Evolutionary conservation across 352 stramenopile species (phyloP), one percentile per base, ranked within the genome.

Genomic region (Phytopythium boreale): DNA sequence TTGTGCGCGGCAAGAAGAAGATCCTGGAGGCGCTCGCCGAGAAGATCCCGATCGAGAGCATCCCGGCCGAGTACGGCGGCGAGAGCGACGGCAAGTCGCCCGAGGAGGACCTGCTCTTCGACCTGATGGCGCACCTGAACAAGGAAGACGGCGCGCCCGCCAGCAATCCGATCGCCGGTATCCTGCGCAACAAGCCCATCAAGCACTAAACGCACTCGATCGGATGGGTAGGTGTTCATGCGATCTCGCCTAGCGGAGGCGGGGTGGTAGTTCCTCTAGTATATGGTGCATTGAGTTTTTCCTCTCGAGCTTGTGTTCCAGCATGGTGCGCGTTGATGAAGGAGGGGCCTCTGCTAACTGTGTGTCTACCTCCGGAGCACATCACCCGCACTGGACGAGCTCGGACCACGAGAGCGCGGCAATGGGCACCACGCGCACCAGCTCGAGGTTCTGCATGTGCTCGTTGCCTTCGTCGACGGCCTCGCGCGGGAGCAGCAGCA

Each of bases 1-100:
- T 97, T 60, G 76, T 95, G 60, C 82, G 84, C 57, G 82, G 82
- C 24, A 90, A 90, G 71, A 86, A 92, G 69, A 88, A 91, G 57
- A 95, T 93, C 39, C 72, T 91, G 7, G 84, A 93, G 56, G 86
- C 86, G 44, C 72, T 95, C 17, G 77, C 72, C 1, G 76, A 90
- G 58, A 78, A 77, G 61, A 95, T 95, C 59, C 77, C 79, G 4
- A 62, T 85, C 22, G 82, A 92, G 50, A 93, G 90, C 59, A 93
- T 95, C 47, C 86, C 86, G 1, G 82, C 79, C 19, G 86, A 95
- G 69, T 95, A 93, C 44, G 84, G 86, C 39, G 86, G 86, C 49
- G 64, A 70, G 43, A 92, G 82, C 62, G 67, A 76, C 22, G 83
- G 82, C 34, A 87, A 76, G 63, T 87, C 83, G 50, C 67, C 68